Evolutionary conservation across 306 rosid genomes (phyloP).

Genomic region (Carpinus viminea): DNA sequence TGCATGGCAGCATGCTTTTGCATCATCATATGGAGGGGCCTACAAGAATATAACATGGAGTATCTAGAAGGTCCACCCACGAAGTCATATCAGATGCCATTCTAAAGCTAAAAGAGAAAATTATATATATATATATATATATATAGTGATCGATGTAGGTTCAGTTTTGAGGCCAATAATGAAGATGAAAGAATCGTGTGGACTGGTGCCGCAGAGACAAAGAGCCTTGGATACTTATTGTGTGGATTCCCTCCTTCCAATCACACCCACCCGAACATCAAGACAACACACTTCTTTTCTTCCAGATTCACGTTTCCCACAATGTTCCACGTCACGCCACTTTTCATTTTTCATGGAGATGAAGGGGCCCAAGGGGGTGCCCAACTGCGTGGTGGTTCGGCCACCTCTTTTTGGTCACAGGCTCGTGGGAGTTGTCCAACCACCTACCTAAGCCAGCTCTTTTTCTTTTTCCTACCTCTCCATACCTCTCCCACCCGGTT

Average conservation of each 20-base stretch:
- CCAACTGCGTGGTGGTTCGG: too few species aligned
- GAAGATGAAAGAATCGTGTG: slow-evolving; percentile 7
- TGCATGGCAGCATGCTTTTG: not conserved
- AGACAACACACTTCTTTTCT: slow-evolving; percentile 27
- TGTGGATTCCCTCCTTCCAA: not conserved
- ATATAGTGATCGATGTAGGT: not conserved
- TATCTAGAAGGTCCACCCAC: not conserved
- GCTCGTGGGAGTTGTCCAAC: too few species aligned
- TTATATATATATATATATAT: not conserved
- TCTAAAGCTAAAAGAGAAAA: not conserved
- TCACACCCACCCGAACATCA: slow-evolving; percentile 4
- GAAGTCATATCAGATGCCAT: slow-evolving; percentile 1
- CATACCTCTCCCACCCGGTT: too few species aligned
- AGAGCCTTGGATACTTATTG: slow-evolving; percentile 11
- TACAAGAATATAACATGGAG: not conserved
- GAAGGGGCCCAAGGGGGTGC: too few species aligned
- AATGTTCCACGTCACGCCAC: too few species aligned
- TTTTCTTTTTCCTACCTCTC: too few species aligned
- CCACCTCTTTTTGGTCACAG: too few species aligned
- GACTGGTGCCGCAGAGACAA: not conserved
- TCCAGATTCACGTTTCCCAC: not conserved
- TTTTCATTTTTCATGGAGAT: too few species aligned
- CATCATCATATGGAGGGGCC: not conserved
- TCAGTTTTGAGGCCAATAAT: not conserved
- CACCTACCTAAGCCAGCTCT: too few species aligned